Base-by-base conservation (phyloP, 371 early-diverging fungal genomes). In the Mucor plumbeus region DNA sequence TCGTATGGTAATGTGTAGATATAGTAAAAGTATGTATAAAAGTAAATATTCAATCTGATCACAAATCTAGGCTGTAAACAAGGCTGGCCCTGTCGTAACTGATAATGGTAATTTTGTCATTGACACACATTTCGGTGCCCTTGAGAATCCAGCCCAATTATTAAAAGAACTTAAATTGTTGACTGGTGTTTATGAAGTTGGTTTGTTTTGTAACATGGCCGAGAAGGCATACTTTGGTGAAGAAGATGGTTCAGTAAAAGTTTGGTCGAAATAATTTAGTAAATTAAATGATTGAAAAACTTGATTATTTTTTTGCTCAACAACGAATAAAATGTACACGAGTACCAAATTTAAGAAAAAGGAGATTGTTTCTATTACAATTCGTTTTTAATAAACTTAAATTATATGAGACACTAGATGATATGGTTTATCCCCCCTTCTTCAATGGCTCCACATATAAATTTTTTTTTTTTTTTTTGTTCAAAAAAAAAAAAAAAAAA, bases 81-180 rank as follows among this genome's bases (percentile, higher is more conserved):
- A 97, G 79, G 97, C 97, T 0, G 97, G 97, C 7, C 97, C 97
- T 0, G 93, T 95, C 21, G 92, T 97, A 1, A 96, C 96, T 7
- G 97, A 97, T 75, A 94, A 94, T 68, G 96, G 96, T n/a, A 96
- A 95, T 79, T 89, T 96, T 71, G 82, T 96, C n/a, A 72, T 97
- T 38, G 97, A 97, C 78, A 92, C 88, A 4, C 82, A 91, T 17
- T 90, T 96, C 74, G 94, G 93, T 17, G 70, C 79, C n/a, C 91
- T 95, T 64, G 64, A 82, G 7, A 82, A 91, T 47, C 92, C 92
- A 4, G 65, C 57, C 2, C 65, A 79, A 19, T 70, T 93, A 10
- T 82, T 87, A 58, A 76, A 70, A 63, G 76, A 87, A 62, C 66
- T 97, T 56, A 92, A 90, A 67, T 64, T 83, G 68, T 78, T 96